These are phyloP conservation scores for Eucalyptus coolabah DNA, from an alignment of 345 rosid species.

Conservation along the genomic window DNA sequence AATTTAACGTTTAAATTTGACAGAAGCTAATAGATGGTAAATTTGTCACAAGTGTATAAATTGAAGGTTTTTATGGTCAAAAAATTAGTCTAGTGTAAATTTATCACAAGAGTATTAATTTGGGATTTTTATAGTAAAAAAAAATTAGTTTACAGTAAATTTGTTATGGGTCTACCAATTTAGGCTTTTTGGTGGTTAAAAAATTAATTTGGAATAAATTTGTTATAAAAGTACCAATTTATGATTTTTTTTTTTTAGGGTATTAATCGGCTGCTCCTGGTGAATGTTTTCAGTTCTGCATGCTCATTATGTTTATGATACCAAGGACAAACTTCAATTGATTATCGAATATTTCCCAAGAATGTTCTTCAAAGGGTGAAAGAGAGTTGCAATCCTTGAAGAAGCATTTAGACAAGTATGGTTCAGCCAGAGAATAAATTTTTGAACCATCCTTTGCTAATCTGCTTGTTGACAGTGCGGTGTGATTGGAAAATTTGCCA, in stretches of 20 bases:
- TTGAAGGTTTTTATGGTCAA: accelerated
- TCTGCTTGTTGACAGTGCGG: slow-evolving; percentile 11
- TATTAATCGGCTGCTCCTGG: accelerated
- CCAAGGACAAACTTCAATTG: not conserved
- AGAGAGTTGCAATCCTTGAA: slow-evolving; percentile 68
- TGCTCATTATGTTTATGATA: not conserved
- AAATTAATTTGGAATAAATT: accelerated
- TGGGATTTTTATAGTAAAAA: accelerated
- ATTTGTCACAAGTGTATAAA: accelerated
- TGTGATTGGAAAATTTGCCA: not conserved
- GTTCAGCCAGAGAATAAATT: slow-evolving; percentile 66
- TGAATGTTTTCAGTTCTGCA: not conserved
- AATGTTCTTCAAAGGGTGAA: slow-evolving; percentile 46
- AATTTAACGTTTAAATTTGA: too few relatives aligned
- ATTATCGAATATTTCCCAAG: slow-evolving; percentile 5
- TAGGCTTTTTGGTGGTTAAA: too few relatives aligned
- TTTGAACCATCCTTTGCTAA: slow-evolving; percentile 56
- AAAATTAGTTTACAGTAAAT: accelerated
- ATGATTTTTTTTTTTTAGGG: accelerated
- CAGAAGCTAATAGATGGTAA: accelerated
- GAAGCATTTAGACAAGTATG: slow-evolving; percentile 57
- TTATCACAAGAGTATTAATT: accelerated
- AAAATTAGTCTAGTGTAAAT: accelerated
- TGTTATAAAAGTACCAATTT: accelerated
- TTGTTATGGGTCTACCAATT: accelerated